phyloP scores from a whole-genome alignment of 2,329 filamentous ascomycete genomes.

The Paraphaeosphaeria minitans region DNA sequence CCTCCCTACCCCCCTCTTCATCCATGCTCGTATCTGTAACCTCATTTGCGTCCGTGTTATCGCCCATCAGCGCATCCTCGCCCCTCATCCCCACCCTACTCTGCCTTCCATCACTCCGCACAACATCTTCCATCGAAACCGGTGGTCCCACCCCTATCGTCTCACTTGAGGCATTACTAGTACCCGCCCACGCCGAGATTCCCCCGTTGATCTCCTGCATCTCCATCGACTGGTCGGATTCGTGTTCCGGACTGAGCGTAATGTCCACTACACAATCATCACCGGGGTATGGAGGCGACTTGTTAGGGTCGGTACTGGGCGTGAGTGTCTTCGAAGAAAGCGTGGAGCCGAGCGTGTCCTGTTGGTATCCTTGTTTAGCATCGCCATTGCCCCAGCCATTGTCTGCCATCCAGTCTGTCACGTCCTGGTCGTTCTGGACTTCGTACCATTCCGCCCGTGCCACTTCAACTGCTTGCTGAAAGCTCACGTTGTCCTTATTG shows the following conservation, averaged over 20 bases:
- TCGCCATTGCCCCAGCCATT: conserved; percentile 26
- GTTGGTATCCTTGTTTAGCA: conserved; percentile 25
- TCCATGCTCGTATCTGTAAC: too few relatives aligned
- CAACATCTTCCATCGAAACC: conserved; percentile 27
- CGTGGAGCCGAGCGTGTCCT: conserved; percentile 18
- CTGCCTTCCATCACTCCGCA: not conserved
- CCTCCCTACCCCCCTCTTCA: conserved; percentile 12
- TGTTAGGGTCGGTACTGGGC: conserved; percentile 35
- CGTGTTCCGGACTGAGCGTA: conserved; percentile 5
- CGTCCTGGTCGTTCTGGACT: not conserved
- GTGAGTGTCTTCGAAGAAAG: conserved; percentile 40
- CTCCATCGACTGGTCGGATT: conserved; percentile 15
- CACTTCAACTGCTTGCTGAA: conserved; percentile 38
- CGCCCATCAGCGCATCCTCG: conserved; percentile 32
- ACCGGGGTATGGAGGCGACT: not conserved
- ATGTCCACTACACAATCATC: conserved; percentile 23
- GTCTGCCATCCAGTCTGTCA: conserved; percentile 27
- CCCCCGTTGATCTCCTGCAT: conserved; percentile 35
- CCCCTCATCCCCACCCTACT: conserved; percentile 17
- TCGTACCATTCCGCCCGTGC: conserved; percentile 20
- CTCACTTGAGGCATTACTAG: conserved; percentile 29
- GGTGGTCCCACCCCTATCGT: conserved; percentile 25
- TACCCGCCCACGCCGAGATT: conserved; percentile 25
- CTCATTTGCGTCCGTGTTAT: not conserved
- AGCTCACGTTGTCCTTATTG: conserved; percentile 54